These are phyloP conservation scores for Fusarium sp. DNA, from an alignment of 2,329 filamentous ascomycete genomes.

Conservation along the genomic window DNA sequence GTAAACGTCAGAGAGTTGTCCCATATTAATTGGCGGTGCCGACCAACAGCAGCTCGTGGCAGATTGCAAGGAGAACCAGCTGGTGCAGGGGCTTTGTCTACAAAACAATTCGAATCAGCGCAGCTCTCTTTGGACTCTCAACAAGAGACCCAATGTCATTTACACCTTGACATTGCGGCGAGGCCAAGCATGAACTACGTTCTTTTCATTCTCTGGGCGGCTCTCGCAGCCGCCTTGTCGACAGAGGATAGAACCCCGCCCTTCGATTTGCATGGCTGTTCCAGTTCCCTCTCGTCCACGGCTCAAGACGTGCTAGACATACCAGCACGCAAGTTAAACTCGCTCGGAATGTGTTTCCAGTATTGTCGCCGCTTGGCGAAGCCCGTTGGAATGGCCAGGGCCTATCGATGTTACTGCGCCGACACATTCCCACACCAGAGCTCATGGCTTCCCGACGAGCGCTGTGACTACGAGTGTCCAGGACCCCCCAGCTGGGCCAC, in stretches of 20 bases:
- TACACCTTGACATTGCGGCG: conserved; percentile 10
- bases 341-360: neutral
- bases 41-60: conserved; percentile 5
- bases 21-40: neutral
- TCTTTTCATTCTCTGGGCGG: conserved; percentile 21
- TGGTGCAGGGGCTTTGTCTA: neutral
- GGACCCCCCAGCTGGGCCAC: neutral
- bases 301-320: too few relatives aligned
- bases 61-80: neutral
- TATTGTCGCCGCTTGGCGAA: neutral
- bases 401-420: neutral
- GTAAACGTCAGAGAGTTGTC: too few relatives aligned
- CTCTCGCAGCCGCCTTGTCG: conserved; percentile 14
- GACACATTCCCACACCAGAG: rapidly evolving
- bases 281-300: neutral
- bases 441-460: neutral
- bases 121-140: neutral
- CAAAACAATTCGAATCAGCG: neutral
- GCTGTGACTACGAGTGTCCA: neutral
- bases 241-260: too few relatives aligned
- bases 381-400: neutral
- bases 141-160: conserved; percentile 1
- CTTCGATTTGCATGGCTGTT: too few relatives aligned
- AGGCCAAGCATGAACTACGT: conserved; percentile 5
- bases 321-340: too few relatives aligned